Base-by-base conservation (phyloP, 805 yeast genomes). In the Candida orba region DNA sequence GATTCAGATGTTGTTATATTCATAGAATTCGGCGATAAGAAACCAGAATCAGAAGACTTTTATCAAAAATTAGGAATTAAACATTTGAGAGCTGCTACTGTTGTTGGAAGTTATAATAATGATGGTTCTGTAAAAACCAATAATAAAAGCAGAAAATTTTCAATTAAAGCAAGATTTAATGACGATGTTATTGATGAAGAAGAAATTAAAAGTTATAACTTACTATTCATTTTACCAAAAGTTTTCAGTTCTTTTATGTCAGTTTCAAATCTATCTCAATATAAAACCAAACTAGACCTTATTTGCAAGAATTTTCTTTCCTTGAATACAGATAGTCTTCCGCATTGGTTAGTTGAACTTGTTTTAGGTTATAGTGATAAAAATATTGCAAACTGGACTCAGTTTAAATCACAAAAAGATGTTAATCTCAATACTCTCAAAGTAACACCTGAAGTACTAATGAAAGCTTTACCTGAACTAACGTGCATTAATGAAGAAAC, bases 311-410 rank as follows among this genome's bases (percentile, higher is more conserved):
- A 14, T 6, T 5, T 25, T 9, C 9, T 15, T n/a, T 15, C 20
- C 2, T 24, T 36, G 1, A 24, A 36, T 1, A 13, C 8, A 6
- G 10, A 36, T 37, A 17, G 29, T 4, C 32, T 66, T 0, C 71
- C 71, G 1, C 56, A 52, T 1, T 68, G 73, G 73, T 40, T 69
- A 0, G 33, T 46, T 8, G 64, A 64, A 25, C 38, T 47, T 15
- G 47, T 67, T 23, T 37, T 68, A 30, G 69, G 67, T 3, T 61
- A 36, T 50, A 68, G 68, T 3, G 52, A 49, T 35, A 33, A 33
- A 15, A 38, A 39, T 14, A 35, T 44, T 8, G 47, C 44, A 1
- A 15, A 23, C 17, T 46, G 42, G 42, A 20, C 3, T 5, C 29
- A 27, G 10, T 27, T 27, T 3, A 12, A 10, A 8, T 6, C 12